These are phyloP conservation scores for Fusarium zealandicum DNA, from an alignment of 2,329 filamentous ascomycete species.

Conservation along the genomic window DNA sequence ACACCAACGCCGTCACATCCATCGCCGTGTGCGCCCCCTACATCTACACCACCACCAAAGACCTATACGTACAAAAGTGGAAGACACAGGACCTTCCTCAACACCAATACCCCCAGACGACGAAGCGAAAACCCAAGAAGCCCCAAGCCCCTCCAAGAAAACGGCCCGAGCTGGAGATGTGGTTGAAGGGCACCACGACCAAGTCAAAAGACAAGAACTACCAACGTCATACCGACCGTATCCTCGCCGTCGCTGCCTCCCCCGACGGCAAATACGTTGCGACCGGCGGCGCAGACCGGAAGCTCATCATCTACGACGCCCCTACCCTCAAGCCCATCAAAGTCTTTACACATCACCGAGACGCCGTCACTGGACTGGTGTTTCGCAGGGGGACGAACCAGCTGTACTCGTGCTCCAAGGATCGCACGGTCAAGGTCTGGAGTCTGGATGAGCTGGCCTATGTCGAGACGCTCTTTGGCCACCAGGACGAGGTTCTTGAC, in stretches of 20 bases:
- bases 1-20: conserved; percentile 79
- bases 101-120: conserved; percentile 66
- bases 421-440: conserved; percentile 96
- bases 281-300: conserved; percentile 85
- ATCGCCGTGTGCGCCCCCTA: conserved; percentile 81
- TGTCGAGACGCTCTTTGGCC: conserved; percentile 93
- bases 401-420: conserved; percentile 87
- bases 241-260: conserved; percentile 85
- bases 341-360: conserved; percentile 90
- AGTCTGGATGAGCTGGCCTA: conserved; percentile 91
- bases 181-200: conserved; percentile 66
- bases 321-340: conserved; percentile 78
- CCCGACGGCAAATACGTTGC: conserved; percentile 90
- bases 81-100: conserved; percentile 72
- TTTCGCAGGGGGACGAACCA: conserved; percentile 91
- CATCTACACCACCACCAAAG: conserved; percentile 88
- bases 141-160: conserved; percentile 64
- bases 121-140: conserved; percentile 65
- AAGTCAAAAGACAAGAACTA: conserved; percentile 70
- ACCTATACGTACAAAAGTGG: conserved; percentile 88
- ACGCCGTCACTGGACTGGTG: conserved; percentile 81
- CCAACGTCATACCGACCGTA: conserved; percentile 79
- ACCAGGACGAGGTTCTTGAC: conserved; percentile 89
- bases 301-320: conserved; percentile 88
- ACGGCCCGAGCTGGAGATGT: conserved; percentile 69